Base-by-base conservation (phyloP, 768 basidiomycete species). In the Amanita molliuscula region DNA sequence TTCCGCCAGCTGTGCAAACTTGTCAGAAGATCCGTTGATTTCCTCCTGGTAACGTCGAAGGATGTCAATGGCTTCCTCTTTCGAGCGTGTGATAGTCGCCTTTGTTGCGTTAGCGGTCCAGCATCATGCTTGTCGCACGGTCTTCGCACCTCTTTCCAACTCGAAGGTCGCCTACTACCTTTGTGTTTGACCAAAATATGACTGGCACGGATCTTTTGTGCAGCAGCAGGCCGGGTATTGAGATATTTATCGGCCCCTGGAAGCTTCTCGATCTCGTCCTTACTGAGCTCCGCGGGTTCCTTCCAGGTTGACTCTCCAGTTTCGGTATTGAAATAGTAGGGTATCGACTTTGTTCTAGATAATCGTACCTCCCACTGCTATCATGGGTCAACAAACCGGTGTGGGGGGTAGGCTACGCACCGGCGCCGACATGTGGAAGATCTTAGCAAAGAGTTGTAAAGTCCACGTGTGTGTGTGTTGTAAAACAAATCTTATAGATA, bases 181-280 rank as follows among this genome's bases (percentile, higher is more conserved):
- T 70, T 73, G 67, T 97, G 94, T 69, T 99, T 99, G 54, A 97
- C 84, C 51, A 99, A 68, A 54, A 99, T 72, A 71, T 99, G 96
- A 61, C 90, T 92, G n/a, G 93, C 95, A 44, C 91, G 79, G 34
- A 96, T 89, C 65, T 87, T 75, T 16, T 15, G 71, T 59, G 25
- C 60, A 62, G 8, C 3, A 31, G 20, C 2, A 10, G 31, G 31
- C n/a, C 10, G 58, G 53, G n/a, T 45, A 40, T 37, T 57, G 48
- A 65, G 50, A 75, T 75, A 59, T 46, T 79, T 67, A 36, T 79
- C 61, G 15, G 85, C 86, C 0, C 89, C 90, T 2, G 88, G 81
- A 8, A 96, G 75, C 3, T 66, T 47, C 1, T 66, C 53, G 56
- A 88, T 65, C 56, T 94, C 64, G 1, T 84, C 82, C 11, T 70